These are phyloP conservation scores for Thraustotheca clavata DNA, from an alignment of 352 stramenopile genomes.

Conservation along the genomic window DNA sequence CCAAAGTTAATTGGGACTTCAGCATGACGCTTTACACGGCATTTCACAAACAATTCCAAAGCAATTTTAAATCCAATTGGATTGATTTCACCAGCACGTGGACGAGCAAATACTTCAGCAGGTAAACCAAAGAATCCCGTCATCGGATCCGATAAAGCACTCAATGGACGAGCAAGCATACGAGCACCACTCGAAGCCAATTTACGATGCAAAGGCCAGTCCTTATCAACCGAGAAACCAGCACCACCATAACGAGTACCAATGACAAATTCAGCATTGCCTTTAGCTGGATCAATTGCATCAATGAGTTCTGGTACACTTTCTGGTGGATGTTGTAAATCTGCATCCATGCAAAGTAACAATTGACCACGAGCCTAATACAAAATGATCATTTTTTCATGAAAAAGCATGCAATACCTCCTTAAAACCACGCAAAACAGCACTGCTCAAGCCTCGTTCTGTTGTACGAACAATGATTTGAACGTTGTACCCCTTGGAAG, in stretches of 20 bases:
- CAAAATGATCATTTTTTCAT: neutral
- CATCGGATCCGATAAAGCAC: slow-evolving; percentile 31
- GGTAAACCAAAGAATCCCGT: slow-evolving; percentile 31
- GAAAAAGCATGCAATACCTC: neutral
- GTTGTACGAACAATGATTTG: slow-evolving; percentile 19
- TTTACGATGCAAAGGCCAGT: slow-evolving; percentile 26
- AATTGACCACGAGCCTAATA: neutral
- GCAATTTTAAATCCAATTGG: slow-evolving; percentile 34
- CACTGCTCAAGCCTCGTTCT: slow-evolving; percentile 18
- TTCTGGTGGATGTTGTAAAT: slow-evolving; percentile 35
- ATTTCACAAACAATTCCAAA: slow-evolving; percentile 34
- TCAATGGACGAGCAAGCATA: slow-evolving; percentile 27
- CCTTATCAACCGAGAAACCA: slow-evolving; percentile 25
- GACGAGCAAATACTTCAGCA: slow-evolving; percentile 22
- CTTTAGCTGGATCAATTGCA: slow-evolving; percentile 23
- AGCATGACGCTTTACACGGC: slow-evolving; percentile 22
- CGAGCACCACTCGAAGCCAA: slow-evolving; percentile 29
- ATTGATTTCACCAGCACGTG: slow-evolving; percentile 22
- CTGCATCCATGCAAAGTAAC: slow-evolving; percentile 30
- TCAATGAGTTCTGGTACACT: slow-evolving; percentile 26
- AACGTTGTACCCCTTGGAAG: slow-evolving; percentile 9
- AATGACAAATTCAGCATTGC: slow-evolving; percentile 29
- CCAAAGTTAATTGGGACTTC: slow-evolving; percentile 35
- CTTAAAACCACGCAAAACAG: slow-evolving; percentile 21
- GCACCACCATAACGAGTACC: slow-evolving; percentile 28